Percentiles rank a stretch among this genome's conserved stretches.
These are phyloP conservation scores for Symbiodinium natans DNA, from an alignment of 73 alveolate species.

Conservation along the genomic window DNA sequence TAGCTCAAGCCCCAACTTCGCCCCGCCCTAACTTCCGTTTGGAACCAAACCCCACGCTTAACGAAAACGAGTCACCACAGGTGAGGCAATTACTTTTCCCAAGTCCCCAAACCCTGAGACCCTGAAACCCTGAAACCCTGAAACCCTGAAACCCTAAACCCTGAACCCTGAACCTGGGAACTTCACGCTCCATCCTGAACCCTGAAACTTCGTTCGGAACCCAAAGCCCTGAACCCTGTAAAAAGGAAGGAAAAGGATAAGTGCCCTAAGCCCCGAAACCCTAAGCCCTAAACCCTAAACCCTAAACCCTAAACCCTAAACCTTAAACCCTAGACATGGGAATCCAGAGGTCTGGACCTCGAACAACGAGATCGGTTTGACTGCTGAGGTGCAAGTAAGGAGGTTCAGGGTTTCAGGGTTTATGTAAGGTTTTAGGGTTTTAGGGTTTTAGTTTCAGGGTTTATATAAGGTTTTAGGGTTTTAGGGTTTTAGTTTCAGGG, in stretches of 20 bases:
- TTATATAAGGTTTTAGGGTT: background rate
- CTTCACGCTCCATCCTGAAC: too few relatives aligned
- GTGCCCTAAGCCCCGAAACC: background rate
- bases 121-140: background rate
- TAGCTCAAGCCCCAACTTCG: too few relatives aligned
- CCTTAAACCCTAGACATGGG: background rate
- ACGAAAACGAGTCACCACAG: too few relatives aligned
- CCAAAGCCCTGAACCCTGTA: background rate
- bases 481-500: background rate
- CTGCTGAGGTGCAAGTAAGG: background rate
- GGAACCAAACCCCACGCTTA: too few relatives aligned
- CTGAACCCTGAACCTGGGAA: background rate
- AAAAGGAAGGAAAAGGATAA: too few relatives aligned
- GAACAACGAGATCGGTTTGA: slow-evolving; percentile 66
- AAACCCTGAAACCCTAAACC: background rate
- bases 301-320: background rate
- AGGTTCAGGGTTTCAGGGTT: background rate
- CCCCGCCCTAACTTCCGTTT: too few relatives aligned
- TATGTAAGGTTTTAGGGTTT: background rate
- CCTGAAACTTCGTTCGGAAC: background rate
- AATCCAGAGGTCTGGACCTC: slow-evolving; percentile 59
- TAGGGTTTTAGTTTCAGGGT: background rate
- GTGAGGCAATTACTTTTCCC: too few relatives aligned
- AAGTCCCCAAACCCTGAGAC: background rate
- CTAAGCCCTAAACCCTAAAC: background rate